Base-by-base conservation (phyloP, 352 stramenopile genomes). In the Pythium rhizo-oryzae region DNA sequence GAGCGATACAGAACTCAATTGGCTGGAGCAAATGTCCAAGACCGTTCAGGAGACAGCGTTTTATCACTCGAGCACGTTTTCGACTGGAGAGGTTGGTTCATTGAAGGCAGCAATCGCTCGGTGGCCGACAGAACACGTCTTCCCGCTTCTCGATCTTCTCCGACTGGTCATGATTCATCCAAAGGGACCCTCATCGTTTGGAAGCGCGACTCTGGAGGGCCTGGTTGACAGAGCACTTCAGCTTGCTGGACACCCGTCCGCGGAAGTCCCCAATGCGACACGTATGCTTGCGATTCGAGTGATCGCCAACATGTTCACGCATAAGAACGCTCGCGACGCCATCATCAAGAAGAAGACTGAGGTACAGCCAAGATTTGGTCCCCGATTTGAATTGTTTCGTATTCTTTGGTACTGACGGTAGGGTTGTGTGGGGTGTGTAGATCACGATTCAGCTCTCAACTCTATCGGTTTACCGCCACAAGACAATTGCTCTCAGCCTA, bases 31-130 rank as follows among this genome's bases (percentile, higher is more conserved):
- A 28, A 71, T 91, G 18, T 75, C 89, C 8, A 76, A 74, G 19
- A 90, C 81, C 0, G 79, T 97, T 24, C 87, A 95, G 51, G 74
- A 95, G 44, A 96, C 88, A 19, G 80, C 82, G 21, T 93, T 91
- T 39, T 99, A 98, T 74, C 96, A 99, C 79, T 95, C 92, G 8
- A 97, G 84, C 59, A 88, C 82, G 7, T 91, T 98, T 46, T 71
- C 82, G 4, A 35, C 72, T 8, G 56, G 51, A 1, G 85, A 97
- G 60, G 74, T 98, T 12, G 30, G 67, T 21, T 69, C 81, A 2
- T 62, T 98, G 43, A 70, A 67, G 33, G 80, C 77, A 30, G 80
- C 93, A 33, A 54, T 98, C 16, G 61, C 76, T 8, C 65, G 72
- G 4, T 97, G 94, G 89, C 82, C 89, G 7, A 79, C 78, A 0